Conservation (phyloP, 2,329 filamentous ascomycete genomes). For the Colletotrichum cordylinicola region DNA sequence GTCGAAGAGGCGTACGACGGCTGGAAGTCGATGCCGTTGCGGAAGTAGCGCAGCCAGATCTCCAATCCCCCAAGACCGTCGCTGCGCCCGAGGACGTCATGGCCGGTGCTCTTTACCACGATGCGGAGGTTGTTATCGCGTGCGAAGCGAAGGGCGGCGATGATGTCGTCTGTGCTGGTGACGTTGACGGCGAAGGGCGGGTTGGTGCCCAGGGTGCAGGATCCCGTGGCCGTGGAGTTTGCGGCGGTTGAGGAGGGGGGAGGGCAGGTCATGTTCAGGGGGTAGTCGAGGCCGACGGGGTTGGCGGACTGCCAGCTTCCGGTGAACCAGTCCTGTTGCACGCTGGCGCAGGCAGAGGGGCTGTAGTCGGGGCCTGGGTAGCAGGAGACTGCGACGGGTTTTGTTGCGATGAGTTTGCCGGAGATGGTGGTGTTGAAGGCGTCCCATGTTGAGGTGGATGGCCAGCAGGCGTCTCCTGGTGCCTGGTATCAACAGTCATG, state of each 20-base stretch:
- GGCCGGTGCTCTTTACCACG: background rate
- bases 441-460: background rate
- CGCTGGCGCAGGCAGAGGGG: background rate
- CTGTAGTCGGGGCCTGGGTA: background rate
- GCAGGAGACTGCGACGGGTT: background rate
- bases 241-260: background rate
- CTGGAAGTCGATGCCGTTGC: background rate
- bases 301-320: background rate
- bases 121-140: background rate
- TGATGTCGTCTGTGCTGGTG: background rate
- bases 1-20: background rate
- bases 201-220: background rate
- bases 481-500: fast-evolving
- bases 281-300: background rate
- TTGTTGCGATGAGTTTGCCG: background rate
- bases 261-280: background rate
- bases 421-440: background rate
- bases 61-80: background rate
- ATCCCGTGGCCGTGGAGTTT: background rate
- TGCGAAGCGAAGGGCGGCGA: background rate
- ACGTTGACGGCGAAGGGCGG: background rate
- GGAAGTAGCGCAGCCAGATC: background rate
- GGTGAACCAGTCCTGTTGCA: background rate
- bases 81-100: background rate
- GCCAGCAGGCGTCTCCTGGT: background rate